Evolutionary conservation across 495 filamentous ascomycete genomes (phyloP).

Genomic region (Penicillium psychrofluorescens): DNA sequence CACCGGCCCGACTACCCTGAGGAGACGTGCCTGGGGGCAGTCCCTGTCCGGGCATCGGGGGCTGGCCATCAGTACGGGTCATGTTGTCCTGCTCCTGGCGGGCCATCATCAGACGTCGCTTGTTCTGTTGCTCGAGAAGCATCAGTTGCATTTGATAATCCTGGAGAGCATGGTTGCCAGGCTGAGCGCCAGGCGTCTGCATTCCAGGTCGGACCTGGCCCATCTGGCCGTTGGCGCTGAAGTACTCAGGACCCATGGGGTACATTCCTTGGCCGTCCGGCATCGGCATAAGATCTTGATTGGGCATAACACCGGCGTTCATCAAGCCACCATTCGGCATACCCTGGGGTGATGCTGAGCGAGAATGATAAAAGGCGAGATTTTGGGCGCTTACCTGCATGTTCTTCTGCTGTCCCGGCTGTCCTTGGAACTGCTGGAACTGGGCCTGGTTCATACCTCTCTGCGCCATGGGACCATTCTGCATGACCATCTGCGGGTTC

Average conservation of each 20-base stretch:
- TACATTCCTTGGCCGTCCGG: conserved; percentile 56
- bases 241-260: conserved; percentile 52
- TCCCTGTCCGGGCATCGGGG: conserved; percentile 48
- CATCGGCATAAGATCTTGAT: conserved; percentile 77
- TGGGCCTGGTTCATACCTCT: conserved; percentile 66
- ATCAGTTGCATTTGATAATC: conserved; percentile 99
- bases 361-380: conserved; percentile 68
- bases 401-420: conserved; percentile 66
- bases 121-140: conserved; percentile 98
- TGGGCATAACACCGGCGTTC: conserved; percentile 49
- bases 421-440: conserved; percentile 63
- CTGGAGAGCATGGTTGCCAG: conserved; percentile 88
- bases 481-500: conserved; percentile 58
- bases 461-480: conserved; percentile 65
- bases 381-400: conserved; percentile 81
- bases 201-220: conserved; percentile 43
- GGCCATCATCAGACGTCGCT: conserved; percentile 94
- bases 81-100: conserved; percentile 89
- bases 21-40: conserved; percentile 70
- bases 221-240: conserved; percentile 56
- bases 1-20: conserved; percentile 68
- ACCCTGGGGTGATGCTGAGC: conserved; percentile 56
- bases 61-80: conserved; percentile 51
- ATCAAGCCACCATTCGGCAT: conserved; percentile 60
- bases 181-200: conserved; percentile 45